Evolutionary conservation across 176 grass and related monocot genomes (phyloP), one percentile per base, ranked within the genome.

Genomic region (Chrysopogon serrulatus): DNA sequence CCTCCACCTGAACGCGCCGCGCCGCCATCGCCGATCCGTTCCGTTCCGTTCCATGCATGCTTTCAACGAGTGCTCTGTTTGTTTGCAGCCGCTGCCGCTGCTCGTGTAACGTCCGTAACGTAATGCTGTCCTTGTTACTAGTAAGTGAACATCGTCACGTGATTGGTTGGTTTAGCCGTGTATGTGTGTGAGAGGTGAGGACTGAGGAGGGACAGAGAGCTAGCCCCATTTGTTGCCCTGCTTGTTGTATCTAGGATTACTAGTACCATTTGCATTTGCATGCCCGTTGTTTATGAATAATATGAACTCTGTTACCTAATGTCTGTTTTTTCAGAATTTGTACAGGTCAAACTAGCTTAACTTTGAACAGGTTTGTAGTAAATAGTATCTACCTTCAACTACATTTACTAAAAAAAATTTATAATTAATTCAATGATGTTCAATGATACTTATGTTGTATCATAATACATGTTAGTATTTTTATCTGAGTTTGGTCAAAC

Each of bases 141-240:
- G 68, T 80, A 77, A 90, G 79, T 85, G 49, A 76, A 43, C 49
- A 74, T 80, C 68, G 60, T 71, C 59, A 82, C 59, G 79, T 79
- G 88, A 73, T 82, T 83, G 79, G n/a, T n/a, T n/a, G n/a, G 83
- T 18, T 83, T 83, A 83, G 66, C 73, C 41, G 61, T 74, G 57
- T 51, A 19, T 28, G 30, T n/a, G 57, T 44, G 68, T 61, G 53
- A 18, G 70, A 41, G 12, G 36, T 28, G 77, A n/a, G n/a, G n/a
- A n/a, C n/a, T n/a, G n/a, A n/a, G n/a, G n/a, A n/a, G n/a, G n/a
- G n/a, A n/a, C n/a, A n/a, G 40, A 78, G 76, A n/a, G 18, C 13
- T 79, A 67, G 42, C 42, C 24, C 45, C 18, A 70, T 83, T 83
- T 35, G 43, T 79, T 90, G 54, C 15, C 27, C 23, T 44, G 76